Conservation (phyloP, 2,329 filamentous ascomycete species). For the Fusarium sp. region DNA sequence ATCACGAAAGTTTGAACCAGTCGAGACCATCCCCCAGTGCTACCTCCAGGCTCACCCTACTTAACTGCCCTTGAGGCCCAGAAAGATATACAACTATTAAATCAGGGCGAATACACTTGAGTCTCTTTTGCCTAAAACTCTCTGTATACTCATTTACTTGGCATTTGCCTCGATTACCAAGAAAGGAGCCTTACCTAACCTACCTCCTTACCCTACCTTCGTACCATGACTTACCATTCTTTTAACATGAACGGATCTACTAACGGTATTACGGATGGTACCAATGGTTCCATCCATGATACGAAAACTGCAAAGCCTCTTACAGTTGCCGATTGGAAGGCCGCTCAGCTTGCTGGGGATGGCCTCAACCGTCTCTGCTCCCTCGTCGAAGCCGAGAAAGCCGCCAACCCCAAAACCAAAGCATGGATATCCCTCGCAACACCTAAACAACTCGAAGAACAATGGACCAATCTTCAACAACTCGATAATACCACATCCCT, state of each 20-base stretch:
- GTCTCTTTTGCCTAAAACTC: background rate
- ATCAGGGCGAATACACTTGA: too few species aligned
- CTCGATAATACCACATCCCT: conserved; percentile 40
- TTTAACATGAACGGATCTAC: background rate
- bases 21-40: conserved; percentile 5
- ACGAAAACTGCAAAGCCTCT: background rate
- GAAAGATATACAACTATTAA: background rate
- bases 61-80: background rate
- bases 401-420: conserved; percentile 36
- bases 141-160: background rate
- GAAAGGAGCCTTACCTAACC: background rate
- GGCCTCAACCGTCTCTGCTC: conserved; percentile 45
- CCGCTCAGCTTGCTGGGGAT: conserved; percentile 38
- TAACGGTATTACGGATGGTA: background rate
- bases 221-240: background rate
- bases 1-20: background rate
- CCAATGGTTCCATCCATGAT: background rate
- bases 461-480: conserved; percentile 32
- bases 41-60: conserved; percentile 10
- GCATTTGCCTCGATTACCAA: background rate
- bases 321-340: conserved; percentile 44
- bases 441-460: conserved; percentile 38
- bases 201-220: background rate
- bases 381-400: conserved; percentile 38
- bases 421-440: conserved; percentile 50